Conservation (phyloP, 2,329 filamentous ascomycete species). For the Microsporum canis region DNA sequence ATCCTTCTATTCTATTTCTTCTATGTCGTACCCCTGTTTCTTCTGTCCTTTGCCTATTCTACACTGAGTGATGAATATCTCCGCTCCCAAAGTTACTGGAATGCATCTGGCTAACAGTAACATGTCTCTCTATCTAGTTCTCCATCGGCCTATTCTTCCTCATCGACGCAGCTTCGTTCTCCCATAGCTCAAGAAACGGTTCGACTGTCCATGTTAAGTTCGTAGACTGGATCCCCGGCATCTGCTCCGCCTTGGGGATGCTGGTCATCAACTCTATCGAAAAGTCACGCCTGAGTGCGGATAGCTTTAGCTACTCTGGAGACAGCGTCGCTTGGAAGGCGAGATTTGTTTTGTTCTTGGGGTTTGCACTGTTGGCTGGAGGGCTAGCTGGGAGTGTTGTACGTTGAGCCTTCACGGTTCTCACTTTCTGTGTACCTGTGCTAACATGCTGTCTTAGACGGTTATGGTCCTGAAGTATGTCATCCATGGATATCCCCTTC, state of each 20-base stretch:
- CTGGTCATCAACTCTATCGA: slow-evolving; percentile 63
- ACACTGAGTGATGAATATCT: not conserved
- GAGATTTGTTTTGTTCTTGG: slow-evolving; percentile 55
- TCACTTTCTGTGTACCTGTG: not conserved
- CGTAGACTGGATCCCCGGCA: slow-evolving; percentile 60
- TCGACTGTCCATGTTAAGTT: slow-evolving; percentile 55
- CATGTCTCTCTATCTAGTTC: slow-evolving; percentile 39
- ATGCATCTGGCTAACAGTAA: not conserved
- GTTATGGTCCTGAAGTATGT: slow-evolving; percentile 59
- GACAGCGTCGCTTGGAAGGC: slow-evolving; percentile 61
- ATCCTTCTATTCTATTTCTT: slow-evolving; percentile 1
- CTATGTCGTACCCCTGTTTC: not conserved
- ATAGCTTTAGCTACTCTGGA: slow-evolving; percentile 54
- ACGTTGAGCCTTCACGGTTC: slow-evolving; percentile 18
- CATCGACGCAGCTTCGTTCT: slow-evolving; percentile 54
- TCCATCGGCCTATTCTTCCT: slow-evolving; percentile 59
- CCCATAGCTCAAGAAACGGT: slow-evolving; percentile 50
- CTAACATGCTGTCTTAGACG: slow-evolving; percentile 30
- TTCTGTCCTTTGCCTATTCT: not conserved
- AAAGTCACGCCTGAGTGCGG: slow-evolving; percentile 52
- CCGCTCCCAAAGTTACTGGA: not conserved
- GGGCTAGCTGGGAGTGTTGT: slow-evolving; percentile 55
- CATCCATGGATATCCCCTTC: slow-evolving; percentile 47
- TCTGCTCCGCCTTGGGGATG: slow-evolving; percentile 59
- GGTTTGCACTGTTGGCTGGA: slow-evolving; percentile 57